A percentile compares a stretch with the other conserved stretches of the same genome.
phyloP scores from a whole-genome alignment of 2,329 filamentous ascomycete species.

The Pseudogymnoascus sp. region DNA sequence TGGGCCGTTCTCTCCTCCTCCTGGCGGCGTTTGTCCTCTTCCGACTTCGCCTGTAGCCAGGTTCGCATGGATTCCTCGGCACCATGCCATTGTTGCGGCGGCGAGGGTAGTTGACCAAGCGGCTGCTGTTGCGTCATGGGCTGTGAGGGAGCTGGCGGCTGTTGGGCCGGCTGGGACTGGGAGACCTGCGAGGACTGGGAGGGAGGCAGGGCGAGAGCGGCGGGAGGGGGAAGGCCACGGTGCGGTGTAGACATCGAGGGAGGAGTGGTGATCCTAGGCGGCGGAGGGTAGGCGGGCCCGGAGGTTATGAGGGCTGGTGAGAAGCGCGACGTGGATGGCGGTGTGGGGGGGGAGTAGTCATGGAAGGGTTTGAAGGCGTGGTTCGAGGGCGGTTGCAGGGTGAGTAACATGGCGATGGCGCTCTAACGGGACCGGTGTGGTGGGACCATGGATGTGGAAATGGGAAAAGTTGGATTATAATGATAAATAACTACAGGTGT shows the following conservation, averaged over 20 bases:
- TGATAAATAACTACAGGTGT: constrained; percentile 11
- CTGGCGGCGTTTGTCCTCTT: constrained; percentile 67
- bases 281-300: constrained; percentile 28
- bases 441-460: constrained; percentile 5
- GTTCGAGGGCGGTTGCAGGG: constrained; percentile 42
- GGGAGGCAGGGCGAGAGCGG: constrained; percentile 58
- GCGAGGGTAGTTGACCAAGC: constrained; percentile 53
- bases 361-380: constrained; percentile 42
- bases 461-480: constrained; percentile 11
- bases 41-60: constrained; percentile 65
- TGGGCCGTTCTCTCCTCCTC: constrained; percentile 64
- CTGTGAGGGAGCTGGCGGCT: constrained; percentile 18
- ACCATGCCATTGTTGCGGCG: constrained; percentile 60
- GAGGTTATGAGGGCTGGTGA: constrained; percentile 34
- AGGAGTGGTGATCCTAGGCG: constrained; percentile 40
- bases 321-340: constrained; percentile 37
- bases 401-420: constrained; percentile 43
- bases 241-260: constrained; percentile 64
- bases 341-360: constrained; percentile 41
- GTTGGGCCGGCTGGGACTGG: constrained; percentile 39
- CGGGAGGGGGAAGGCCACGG: constrained; percentile 63
- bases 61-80: constrained; percentile 65
- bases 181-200: constrained; percentile 63
- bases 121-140: constrained; percentile 35
- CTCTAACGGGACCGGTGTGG: constrained; percentile 9